phyloP scores from a whole-genome alignment of 2,329 filamentous ascomycete genomes.

The Allantophomopsis cytisporea region DNA sequence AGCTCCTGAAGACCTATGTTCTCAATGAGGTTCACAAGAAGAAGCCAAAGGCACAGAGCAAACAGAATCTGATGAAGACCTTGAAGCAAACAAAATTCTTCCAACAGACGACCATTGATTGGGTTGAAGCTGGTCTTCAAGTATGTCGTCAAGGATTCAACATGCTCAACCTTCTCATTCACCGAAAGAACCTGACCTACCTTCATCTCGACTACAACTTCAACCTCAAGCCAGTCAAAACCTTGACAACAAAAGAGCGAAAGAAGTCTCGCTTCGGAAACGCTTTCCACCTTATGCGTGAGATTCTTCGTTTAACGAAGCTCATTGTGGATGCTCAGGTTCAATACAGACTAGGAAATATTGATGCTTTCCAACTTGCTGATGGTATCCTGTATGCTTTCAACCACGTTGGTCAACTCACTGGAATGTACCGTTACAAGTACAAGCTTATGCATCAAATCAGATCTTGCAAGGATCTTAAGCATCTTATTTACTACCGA shows the following conservation, averaged over 20 bases:
- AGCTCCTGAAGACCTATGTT: constrained; percentile 89
- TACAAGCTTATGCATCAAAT: constrained; percentile 99
- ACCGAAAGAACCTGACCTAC: constrained; percentile 96
- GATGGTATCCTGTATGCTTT: constrained; percentile 99
- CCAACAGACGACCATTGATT: constrained; percentile 97
- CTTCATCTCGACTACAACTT: constrained; percentile 99
- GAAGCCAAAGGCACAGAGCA: constrained; percentile 88
- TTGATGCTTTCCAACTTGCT: constrained; percentile 95
- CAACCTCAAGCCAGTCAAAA: constrained; percentile 98
- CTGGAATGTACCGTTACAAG: constrained; percentile 99
- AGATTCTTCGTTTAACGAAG: constrained; percentile 91
- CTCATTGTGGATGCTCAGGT: constrained; percentile 97
- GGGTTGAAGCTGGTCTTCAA: constrained; percentile 97
- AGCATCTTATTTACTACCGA: constrained; percentile 97
- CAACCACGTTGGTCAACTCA: constrained; percentile 96
- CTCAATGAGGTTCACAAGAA: constrained; percentile 95
- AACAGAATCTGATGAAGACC: constrained; percentile 79
- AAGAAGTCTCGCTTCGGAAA: constrained; percentile 99
- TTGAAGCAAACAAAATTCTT: constrained; percentile 98
- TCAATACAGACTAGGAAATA: constrained; percentile 93
- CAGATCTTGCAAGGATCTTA: constrained; percentile 94
- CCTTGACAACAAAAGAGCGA: constrained; percentile 92
- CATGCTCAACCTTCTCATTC: constrained; percentile 95
- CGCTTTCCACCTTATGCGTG: constrained; percentile 96
- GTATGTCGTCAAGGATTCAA: constrained; percentile 98